phyloP scores from a whole-genome alignment of 495 filamentous ascomycete genomes.

The Opeltia flavorubescens region DNA sequence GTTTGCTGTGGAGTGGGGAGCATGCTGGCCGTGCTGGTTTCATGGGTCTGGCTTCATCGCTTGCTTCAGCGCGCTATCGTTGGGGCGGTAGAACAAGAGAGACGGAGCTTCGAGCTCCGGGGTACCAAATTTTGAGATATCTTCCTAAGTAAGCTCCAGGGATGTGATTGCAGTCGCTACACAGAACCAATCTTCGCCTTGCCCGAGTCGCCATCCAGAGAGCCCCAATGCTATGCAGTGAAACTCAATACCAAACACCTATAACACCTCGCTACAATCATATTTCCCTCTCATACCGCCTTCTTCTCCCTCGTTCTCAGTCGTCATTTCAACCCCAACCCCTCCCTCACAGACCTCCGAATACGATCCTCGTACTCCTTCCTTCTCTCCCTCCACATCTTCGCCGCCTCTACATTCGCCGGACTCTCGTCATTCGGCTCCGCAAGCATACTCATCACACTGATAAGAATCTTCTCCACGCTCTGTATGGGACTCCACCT shows the following conservation, averaged over 20 bases:
- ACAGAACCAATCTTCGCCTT: too few species aligned
- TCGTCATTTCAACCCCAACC: slow-evolving; percentile 35
- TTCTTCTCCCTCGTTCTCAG: not conserved
- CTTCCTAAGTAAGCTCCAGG: too few species aligned
- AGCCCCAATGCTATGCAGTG: not conserved
- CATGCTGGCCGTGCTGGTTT: too few species aligned
- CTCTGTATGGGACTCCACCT: slow-evolving; percentile 93
- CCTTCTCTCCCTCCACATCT: slow-evolving; percentile 91
- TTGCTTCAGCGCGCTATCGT: too few species aligned
- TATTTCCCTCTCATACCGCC: not conserved
- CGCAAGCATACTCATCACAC: slow-evolving; percentile 97
- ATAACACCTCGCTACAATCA: not conserved
- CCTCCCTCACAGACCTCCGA: slow-evolving; percentile 60
- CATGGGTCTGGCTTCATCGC: too few species aligned
- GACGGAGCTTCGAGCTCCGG: too few species aligned
- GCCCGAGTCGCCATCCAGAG: too few species aligned
- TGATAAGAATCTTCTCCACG: slow-evolving; percentile 95
- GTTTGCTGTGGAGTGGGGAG: too few species aligned
- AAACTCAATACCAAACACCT: not conserved
- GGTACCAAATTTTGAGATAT: too few species aligned
- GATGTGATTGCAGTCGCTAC: too few species aligned
- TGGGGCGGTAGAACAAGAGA: too few species aligned
- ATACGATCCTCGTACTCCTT: slow-evolving; percentile 78
- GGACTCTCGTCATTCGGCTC: slow-evolving; percentile 98
- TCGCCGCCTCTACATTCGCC: slow-evolving; percentile 93